Evolutionary conservation across 805 yeast species (phyloP), one percentile per base, ranked within the genome.

Genomic region (Yamadazyma insecticola): DNA sequence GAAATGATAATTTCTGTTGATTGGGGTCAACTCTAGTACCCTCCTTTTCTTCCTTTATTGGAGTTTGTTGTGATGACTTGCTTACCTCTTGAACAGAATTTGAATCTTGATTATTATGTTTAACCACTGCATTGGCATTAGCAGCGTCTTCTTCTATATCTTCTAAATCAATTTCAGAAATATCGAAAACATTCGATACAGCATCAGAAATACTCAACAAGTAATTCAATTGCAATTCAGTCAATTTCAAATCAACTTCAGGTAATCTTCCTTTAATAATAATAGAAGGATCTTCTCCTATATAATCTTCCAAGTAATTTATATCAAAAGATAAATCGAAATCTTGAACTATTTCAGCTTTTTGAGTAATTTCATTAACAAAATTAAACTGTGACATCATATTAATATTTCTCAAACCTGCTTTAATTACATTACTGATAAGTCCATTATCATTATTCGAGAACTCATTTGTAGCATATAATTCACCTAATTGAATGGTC

Each of bases 401-500:
- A 34, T 70, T 74, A 3, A 88, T 78, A 29, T 86, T 78, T 26
- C 87, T 64, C 13, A 92, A 60, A 0, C 96, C 94, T 6, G 86
- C 71, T 11, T 64, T 51, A 10, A 89, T 74, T 5, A 67, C 50
- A 47, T 86, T 88, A 14, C 74, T 57, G 5, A 34, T 16, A 10
- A 16, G 7, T 4, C 29, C 32, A 8, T 63, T 44, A 2, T 22
- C n/a, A 0, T 47, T 53, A 1, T 40, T 45, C 2, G 50, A 47
- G 50, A 85, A 88, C 8, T 54, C 54, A 52, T 89, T 92, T 3
- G 67, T 60, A 12, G 88, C 74, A 42, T 72, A 80, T 7, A 92
- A 60, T 49, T 90, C 96, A 41, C 98, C 98, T 30, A 89, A 65
- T 44, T 85, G 76, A 12, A 81, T 74, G 0, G 82, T 77, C 20